A percentile compares a stretch with the other conserved stretches of the same genome.
These are phyloP conservation scores for Gossypium davidsonii DNA, from an alignment of 441 rosid species.

Conservation along the genomic window DNA sequence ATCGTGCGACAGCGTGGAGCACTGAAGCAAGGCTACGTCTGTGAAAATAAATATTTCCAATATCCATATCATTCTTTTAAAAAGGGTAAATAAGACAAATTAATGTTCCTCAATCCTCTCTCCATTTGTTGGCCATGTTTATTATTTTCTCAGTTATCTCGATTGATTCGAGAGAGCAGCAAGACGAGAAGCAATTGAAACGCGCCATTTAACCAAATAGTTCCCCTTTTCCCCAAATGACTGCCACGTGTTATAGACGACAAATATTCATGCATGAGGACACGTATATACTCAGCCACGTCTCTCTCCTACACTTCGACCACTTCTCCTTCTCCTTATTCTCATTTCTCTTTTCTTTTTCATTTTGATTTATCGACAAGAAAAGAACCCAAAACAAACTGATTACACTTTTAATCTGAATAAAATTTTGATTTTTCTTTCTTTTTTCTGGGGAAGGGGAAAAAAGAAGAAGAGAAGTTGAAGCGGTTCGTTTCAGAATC, in stretches of 20 bases:
- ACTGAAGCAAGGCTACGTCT: too few relatives aligned
- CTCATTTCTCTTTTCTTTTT: background rate
- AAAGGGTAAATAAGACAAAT: too few relatives aligned
- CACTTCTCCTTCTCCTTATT: background rate
- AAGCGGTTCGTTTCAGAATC: background rate
- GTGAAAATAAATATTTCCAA: too few relatives aligned
- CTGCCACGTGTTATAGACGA: slow-evolving; percentile 18
- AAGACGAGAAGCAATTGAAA: background rate
- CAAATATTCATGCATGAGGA: slow-evolving; percentile 43
- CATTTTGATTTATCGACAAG: background rate
- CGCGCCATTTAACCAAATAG: background rate
- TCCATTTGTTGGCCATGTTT: too few relatives aligned
- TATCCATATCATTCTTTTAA: too few relatives aligned
- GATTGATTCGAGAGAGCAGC: too few relatives aligned
- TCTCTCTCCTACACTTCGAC: background rate
- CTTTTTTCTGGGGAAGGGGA: background rate
- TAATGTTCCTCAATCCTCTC: too few relatives aligned
- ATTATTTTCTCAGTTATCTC: too few relatives aligned
- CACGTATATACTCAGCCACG: slow-evolving; percentile 32
- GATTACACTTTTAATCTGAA: background rate
- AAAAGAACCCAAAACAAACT: background rate
- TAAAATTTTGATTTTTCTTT: background rate
- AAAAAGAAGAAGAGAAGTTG: background rate
- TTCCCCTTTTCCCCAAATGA: background rate
- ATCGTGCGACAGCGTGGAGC: too few relatives aligned